Base-by-base conservation (phyloP, 176 grass and related monocot genomes). In the Carex littledalei region DNA sequence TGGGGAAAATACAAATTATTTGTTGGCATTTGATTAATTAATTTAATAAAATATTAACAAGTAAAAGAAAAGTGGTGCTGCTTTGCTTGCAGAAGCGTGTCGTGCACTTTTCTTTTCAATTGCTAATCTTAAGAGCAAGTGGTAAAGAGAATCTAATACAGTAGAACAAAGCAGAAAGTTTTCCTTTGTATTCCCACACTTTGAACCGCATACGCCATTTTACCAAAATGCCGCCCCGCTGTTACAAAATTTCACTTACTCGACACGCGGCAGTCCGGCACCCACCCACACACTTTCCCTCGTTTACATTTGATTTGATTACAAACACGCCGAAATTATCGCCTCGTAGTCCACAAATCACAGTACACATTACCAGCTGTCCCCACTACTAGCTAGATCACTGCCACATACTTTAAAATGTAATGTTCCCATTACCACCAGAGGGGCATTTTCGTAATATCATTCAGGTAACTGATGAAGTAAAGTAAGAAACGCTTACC, bases 401-500 rank as follows among this genome's bases (percentile, higher is more conserved):
- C 16, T 17, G 50, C 37, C 14, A 68, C 4, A 50, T 11, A 50
- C 9, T 47, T 41, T 41, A 0, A 7, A 10, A 50, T 49, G 43
- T 49, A 50, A 12, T 11, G 43, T 45, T 8, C 43, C 7, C 43
- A 45, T 45, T 6, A 1, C 8, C 10, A 50, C 47, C 9, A 50
- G 1, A 50, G 47, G 10, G 10, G 47, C 9, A 50, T 50, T 50
- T 50, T 50, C 47, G 47, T 50, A 50, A 50, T 50, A 50, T 11
- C 10, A 50, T 3, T 50, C 47, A 50, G 47, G 8, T 49, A 10
- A 45, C 43, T 11, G 47, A 49, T 9, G 9, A 47, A 39, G 10
- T 49, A 11, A 49, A 47, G 45, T 10, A 47, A 50, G 10, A 50
- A 50, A 11, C 24, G 55, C 87, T 85, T 1, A 94, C 93, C 52